Base-by-base conservation (phyloP, 2,329 filamentous ascomycete species). In the Waltergamsia citrina region DNA sequence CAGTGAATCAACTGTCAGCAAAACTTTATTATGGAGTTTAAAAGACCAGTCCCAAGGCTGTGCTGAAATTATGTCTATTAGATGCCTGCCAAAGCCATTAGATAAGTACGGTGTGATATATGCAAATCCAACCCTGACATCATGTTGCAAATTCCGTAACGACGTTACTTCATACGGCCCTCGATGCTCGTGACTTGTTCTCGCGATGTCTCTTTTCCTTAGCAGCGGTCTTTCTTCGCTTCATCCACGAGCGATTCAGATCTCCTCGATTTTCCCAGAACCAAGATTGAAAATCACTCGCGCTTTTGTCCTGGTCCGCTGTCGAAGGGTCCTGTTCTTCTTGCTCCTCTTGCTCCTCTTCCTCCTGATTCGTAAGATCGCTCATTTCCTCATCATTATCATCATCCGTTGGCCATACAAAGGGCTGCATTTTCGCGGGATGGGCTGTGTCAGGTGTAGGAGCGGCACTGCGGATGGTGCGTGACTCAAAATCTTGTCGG, bases 391-490 rank as follows among this genome's bases (percentile, higher is more conserved):
- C 60, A 1, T 65, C 63, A 0, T 71, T 58, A 9, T 65, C 57
- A 7, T 41, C 12, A 8, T 25, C n/a, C 6, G 21, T 15, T 17
- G 12, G 24, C 39, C 39, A 69, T 67, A 72, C 78, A 18, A 80
- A 65, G 41, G 67, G 64, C 49, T 81, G 79, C 37, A 65, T 69
- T 19, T 76, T 74, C 26, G 67, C 77, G 3, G 84, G 78, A 39
- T 87, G 78, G 2, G 86, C 86, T 0, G 92, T 96, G 51, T 98
- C 92, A 0, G 92, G 92, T 0, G 92, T 98, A 0, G 92, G 92
- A 3, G 92, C 92, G 6, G 87, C 87, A 52, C 87, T 95, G 36
- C 92, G 74, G n/a, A 84, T 52, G 33, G 73, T 74, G 41, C 87
- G 74, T 59, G 67, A 76, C 45, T 85, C 80, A 20, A 90, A 65